Evolutionary conservation across 2,329 filamentous ascomycete species (phyloP), one percentile per base, ranked within the genome.

Genomic region (Talaromyces sp.): DNA sequence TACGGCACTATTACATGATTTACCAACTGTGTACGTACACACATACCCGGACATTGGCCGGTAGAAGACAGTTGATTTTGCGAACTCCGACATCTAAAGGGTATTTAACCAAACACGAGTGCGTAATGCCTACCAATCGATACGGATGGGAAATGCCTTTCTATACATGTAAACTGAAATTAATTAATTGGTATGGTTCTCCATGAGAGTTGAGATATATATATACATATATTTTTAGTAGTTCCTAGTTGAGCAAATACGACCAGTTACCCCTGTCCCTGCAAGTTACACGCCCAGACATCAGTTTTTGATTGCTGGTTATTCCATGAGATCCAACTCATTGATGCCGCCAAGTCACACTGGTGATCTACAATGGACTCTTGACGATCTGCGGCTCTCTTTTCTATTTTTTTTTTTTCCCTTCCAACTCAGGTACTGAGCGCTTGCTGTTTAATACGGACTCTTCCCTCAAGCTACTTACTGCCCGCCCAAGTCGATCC

Each of bases 321-420:
- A 24, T 19, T 27, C 39, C 63, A 33, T 31, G 31, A 57, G 63
- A 65, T 56, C 63, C 63, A 58, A 31, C 16, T 35, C 50, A 31
- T 41, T 41, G 63, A 50, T 61, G 58, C 58, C 39, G 39, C 57
- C 13, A 54, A 33, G 63, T 65, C 49, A 45, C 58, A 61, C 63
- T 16, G 16, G 24, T 61, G 58, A 65, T 65, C 47, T 52, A 45
- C 58, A 39, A 52, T 16, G 41, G 31, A 19, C 16, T 37, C 7
- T 9, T 24, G 31, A 47, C 41, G 33, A 54, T 54, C 47, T 50
- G 47, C 35, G 60, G 60, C 47, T 54, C 60, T 65, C 50, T 27
- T 62, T 52, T 24, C 41, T 7, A 49, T 49, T n/a, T 6, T 52
- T 39, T 56, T 54, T n/a, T 22, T 3, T 16, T 31, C 2, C 2